Conservation (phyloP, 208 protist genomes). For the Acanthamoeba culbertsoni region DNA sequence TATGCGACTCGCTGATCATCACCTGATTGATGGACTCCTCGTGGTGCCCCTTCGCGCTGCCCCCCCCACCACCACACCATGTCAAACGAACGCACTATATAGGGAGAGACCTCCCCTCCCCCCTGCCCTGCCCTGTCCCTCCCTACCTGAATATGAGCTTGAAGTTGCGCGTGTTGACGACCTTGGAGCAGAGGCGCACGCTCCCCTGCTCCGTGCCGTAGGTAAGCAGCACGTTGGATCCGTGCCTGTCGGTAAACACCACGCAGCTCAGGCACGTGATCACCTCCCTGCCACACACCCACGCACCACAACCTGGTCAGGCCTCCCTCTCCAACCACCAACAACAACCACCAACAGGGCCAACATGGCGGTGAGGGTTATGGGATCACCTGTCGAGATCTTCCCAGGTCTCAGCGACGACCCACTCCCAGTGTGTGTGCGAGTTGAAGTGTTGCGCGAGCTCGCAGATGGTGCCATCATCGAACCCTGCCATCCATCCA, state of each 20-base stretch:
- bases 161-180: constrained; percentile 33
- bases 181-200: constrained; percentile 29
- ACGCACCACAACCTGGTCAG: no score
- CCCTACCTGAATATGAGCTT: constrained; percentile 40
- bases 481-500: no score
- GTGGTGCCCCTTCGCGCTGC: neutral
- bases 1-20: constrained; percentile 26
- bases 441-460: constrained; percentile 51
- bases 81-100: no score
- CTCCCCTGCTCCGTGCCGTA: neutral
- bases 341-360: no score
- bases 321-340: no score
- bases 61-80: no score
- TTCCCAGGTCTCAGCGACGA: constrained; percentile 11
- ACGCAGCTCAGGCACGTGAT: constrained; percentile 47
- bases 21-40: neutral
- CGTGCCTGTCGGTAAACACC: constrained; percentile 19
- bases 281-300: constrained; percentile 4
- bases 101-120: no score
- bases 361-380: neutral
- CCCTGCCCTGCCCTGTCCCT: no score
- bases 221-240: constrained; percentile 1
- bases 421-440: constrained; percentile 32
- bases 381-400: neutral
- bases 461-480: constrained; percentile 30